Conservation (phyloP, 768 basidiomycete genomes). For the Rhizopogon salebrosus region DNA sequence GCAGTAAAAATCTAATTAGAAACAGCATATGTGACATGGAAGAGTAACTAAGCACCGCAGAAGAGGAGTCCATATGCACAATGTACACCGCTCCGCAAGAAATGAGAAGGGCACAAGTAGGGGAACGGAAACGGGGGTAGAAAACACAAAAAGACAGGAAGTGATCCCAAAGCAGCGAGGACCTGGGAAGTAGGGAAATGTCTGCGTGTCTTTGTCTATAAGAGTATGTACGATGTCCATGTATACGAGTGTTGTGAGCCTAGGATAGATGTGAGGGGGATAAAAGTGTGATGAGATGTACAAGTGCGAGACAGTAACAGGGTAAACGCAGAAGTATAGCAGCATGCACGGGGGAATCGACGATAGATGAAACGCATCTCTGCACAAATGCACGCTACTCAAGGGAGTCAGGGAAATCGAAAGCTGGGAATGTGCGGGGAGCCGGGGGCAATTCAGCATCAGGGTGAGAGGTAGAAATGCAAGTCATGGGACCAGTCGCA, state of each 20-base stretch:
- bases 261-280: no score
- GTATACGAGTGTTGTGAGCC: no score
- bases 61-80: neutral
- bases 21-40: neutral
- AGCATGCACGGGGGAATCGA: no score
- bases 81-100: neutral
- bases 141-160: neutral
- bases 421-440: neutral
- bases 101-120: neutral
- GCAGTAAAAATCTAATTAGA: slow-evolving; percentile 6
- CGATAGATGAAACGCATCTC: neutral
- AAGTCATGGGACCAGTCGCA: no score
- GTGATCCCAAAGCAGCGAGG: neutral
- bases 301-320: no score
- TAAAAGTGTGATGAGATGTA: no score
- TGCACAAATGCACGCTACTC: neutral
- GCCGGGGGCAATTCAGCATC: neutral
- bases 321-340: no score
- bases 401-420: neutral
- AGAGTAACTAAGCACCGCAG: neutral
- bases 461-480: no score
- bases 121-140: neutral
- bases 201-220: neutral
- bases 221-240: neutral
- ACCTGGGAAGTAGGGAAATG: neutral